phyloP scores from a whole-genome alignment of 2,329 filamentous ascomycete genomes.

The Septoria linicola region DNA sequence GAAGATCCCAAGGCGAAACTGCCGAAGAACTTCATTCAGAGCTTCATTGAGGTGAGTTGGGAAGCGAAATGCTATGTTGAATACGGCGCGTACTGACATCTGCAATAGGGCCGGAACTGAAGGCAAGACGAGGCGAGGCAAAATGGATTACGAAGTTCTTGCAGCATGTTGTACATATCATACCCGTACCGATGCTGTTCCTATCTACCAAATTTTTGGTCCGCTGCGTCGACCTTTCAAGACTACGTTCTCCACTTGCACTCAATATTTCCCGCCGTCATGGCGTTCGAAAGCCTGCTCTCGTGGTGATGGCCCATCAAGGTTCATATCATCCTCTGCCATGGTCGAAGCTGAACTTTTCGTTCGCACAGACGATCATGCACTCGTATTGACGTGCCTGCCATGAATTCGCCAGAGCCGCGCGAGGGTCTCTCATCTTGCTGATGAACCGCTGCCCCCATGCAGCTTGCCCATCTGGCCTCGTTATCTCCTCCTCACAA shows the following conservation, averaged over 20 bases:
- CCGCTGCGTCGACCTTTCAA: neutral
- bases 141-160: conserved; percentile 2
- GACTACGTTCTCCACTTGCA: neutral
- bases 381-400: too few species aligned
- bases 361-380: too few species aligned
- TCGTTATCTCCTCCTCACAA: too few species aligned
- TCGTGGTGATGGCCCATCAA: too few species aligned
- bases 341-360: too few species aligned
- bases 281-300: too few species aligned
- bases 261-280: too few species aligned
- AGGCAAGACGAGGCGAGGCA: neutral
- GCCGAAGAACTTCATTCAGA: conserved; percentile 86
- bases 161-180: conserved; percentile 32
- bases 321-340: too few species aligned
- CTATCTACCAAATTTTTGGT: neutral
- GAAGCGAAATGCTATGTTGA: neutral
- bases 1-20: conserved; percentile 72
- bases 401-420: too few species aligned
- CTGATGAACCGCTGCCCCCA: too few species aligned
- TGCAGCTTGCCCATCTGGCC: neutral
- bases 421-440: too few species aligned
- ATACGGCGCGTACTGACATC: conserved; percentile 8
- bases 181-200: conserved; percentile 22
- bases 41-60: conserved; percentile 81
- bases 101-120: conserved; percentile 31